Conservation (phyloP, 2,329 filamentous ascomycete species). For the Diaporthe sp. region DNA sequence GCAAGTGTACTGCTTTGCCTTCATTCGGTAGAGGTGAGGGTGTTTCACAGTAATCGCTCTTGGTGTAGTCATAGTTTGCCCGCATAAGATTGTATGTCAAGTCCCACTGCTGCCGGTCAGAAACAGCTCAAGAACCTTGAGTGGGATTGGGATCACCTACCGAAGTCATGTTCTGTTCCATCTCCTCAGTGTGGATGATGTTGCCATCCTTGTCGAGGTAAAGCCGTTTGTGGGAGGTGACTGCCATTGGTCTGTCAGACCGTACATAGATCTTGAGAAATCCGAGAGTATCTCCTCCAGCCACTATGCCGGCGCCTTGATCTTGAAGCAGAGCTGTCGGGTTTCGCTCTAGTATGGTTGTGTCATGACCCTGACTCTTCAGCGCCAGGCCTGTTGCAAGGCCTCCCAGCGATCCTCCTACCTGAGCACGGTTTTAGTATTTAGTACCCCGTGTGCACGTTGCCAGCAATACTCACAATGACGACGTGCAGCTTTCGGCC, state of each 20-base stretch:
- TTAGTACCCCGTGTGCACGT: accelerated
- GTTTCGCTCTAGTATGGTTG: background rate
- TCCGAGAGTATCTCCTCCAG: background rate
- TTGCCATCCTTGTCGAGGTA: background rate
- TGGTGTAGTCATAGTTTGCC: background rate
- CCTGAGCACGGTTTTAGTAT: background rate
- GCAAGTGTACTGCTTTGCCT: background rate
- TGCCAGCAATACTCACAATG: too few species aligned
- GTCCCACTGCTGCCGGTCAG: background rate
- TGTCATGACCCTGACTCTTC: background rate
- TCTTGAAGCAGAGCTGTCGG: background rate
- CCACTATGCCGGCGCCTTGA: background rate
- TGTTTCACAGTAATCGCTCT: background rate
- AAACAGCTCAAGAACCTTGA: too few species aligned
- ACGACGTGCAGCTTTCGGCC: too few species aligned
- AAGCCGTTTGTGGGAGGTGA: background rate
- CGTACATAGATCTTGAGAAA: background rate
- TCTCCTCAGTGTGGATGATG: background rate
- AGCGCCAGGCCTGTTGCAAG: background rate
- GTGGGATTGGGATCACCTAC: too few species aligned
- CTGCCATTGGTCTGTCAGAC: background rate
- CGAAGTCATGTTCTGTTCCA: background rate
- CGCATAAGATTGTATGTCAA: background rate
- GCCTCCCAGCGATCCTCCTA: background rate
- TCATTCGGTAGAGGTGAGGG: background rate